These are phyloP conservation scores for Casaregolazyma lundiana DNA, from an alignment of 1,139 yeast genomes.

Conservation along the genomic window DNA sequence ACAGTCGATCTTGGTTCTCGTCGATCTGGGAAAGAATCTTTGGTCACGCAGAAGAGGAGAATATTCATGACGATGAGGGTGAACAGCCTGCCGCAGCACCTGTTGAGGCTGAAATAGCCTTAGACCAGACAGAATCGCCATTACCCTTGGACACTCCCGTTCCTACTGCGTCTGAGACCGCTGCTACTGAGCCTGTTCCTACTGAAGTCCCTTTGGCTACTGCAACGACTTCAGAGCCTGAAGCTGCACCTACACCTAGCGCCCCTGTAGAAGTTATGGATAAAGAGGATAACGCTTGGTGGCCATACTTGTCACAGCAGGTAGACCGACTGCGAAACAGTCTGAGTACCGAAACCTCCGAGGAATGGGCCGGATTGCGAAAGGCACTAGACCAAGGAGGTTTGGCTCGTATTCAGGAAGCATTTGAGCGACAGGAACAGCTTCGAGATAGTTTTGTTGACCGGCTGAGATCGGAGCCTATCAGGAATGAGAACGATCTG, in stretches of 20 bases:
- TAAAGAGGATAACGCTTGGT: constrained; percentile 5
- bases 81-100: neutral
- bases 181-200: neutral
- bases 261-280: constrained; percentile 4
- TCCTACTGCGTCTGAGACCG: constrained; percentile 1
- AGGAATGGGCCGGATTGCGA: constrained; percentile 7
- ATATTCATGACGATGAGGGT: neutral
- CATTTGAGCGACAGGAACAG: constrained; percentile 6
- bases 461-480: neutral
- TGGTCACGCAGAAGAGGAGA: constrained; percentile 4
- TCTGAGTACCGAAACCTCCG: constrained; percentile 1
- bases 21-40: constrained; percentile 7
- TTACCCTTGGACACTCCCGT: no score
- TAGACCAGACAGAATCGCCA: no score
- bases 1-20: constrained; percentile 4
- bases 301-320: constrained; percentile 6
- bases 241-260: neutral
- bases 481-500: neutral
- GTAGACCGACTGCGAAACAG: constrained; percentile 6
- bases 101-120: neutral
- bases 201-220: no score
- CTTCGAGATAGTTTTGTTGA: constrained; percentile 1
- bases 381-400: constrained; percentile 9
- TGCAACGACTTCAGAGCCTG: neutral
- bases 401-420: constrained; percentile 8